Percentiles rank a stretch among this genome's conserved stretches.
These are phyloP conservation scores for Sambucus nigra DNA, from an alignment of 129 eudicot genomes.

Conservation along the genomic window DNA sequence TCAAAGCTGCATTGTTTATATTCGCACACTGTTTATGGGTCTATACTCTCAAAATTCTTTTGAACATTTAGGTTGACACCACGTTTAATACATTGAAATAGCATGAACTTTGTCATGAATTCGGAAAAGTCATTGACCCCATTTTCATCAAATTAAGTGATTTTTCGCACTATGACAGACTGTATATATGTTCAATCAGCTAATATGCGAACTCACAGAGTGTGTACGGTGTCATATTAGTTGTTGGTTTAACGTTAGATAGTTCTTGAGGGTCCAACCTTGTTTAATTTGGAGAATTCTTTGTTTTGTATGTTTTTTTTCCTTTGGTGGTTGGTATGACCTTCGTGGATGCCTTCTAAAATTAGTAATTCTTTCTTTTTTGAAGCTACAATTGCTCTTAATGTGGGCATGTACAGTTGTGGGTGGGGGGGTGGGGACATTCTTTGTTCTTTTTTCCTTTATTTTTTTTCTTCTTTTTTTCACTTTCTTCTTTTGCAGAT, in stretches of 20 bases:
- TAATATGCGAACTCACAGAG: not conserved
- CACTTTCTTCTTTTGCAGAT: slow-evolving; percentile 65
- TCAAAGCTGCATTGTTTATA: not conserved
- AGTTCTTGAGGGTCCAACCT: not conserved
- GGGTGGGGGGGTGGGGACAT: too few relatives aligned
- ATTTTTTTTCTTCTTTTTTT: slow-evolving; percentile 22
- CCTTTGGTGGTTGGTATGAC: slow-evolving; percentile 16
- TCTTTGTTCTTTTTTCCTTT: slow-evolving; percentile 9
- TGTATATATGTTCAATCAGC: not conserved
- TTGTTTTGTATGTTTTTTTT: slow-evolving; percentile 6
- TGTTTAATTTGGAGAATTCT: not conserved
- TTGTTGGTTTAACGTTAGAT: not conserved
- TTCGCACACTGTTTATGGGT: too few relatives aligned
- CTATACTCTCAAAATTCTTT: too few relatives aligned
- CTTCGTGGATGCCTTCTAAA: slow-evolving; percentile 6
- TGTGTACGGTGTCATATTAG: not conserved
- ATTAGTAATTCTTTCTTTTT: slow-evolving; percentile 5
- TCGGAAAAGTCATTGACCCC: not conserved
- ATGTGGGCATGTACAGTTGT: slow-evolving; percentile 8
- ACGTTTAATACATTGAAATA: too few relatives aligned
- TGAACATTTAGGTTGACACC: too few relatives aligned
- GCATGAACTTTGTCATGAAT: not conserved
- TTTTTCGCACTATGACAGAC: not conserved
- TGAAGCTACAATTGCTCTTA: slow-evolving; percentile 6
- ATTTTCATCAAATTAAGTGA: not conserved